Conservation (phyloP, 257 asterid species). For the Capsicum pubescens region DNA sequence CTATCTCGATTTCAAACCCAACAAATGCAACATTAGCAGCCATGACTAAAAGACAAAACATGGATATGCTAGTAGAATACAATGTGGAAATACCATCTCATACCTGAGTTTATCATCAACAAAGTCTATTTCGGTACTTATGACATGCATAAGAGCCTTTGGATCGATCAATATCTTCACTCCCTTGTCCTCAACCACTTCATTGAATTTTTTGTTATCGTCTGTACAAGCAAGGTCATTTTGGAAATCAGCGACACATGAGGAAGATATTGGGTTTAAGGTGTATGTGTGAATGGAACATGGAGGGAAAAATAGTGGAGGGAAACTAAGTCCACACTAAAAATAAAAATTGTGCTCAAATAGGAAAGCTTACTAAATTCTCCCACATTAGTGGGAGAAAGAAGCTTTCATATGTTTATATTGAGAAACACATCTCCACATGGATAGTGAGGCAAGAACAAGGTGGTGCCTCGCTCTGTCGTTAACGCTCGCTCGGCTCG, state of each 20-base stretch:
- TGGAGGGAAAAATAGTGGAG: too few relatives aligned
- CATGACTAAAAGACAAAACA: not conserved
- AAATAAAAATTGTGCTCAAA: too few relatives aligned
- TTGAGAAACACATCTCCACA: too few relatives aligned
- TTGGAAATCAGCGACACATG: constrained; percentile 15
- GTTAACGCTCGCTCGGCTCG: too few relatives aligned
- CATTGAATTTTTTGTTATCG: constrained; percentile 90
- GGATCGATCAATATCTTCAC: constrained; percentile 53
- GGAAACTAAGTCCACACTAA: too few relatives aligned
- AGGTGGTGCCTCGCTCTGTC: too few relatives aligned
- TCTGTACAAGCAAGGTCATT: constrained; percentile 46
- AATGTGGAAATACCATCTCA: not conserved
- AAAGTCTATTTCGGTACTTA: constrained; percentile 54
- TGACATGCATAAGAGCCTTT: constrained; percentile 49
- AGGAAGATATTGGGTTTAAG: not conserved
- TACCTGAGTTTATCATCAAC: constrained; percentile 50
- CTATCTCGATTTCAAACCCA: too few relatives aligned
- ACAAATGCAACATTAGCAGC: not conserved
- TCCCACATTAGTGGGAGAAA: too few relatives aligned
- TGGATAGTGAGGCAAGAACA: too few relatives aligned
- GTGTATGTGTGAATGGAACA: too few relatives aligned
- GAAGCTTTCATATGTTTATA: too few relatives aligned
- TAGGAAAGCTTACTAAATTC: too few relatives aligned
- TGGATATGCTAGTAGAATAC: not conserved
- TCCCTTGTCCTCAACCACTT: constrained; percentile 62